Conservation (phyloP, 345 rosid genomes). For the Aquilaria malaccensis region DNA sequence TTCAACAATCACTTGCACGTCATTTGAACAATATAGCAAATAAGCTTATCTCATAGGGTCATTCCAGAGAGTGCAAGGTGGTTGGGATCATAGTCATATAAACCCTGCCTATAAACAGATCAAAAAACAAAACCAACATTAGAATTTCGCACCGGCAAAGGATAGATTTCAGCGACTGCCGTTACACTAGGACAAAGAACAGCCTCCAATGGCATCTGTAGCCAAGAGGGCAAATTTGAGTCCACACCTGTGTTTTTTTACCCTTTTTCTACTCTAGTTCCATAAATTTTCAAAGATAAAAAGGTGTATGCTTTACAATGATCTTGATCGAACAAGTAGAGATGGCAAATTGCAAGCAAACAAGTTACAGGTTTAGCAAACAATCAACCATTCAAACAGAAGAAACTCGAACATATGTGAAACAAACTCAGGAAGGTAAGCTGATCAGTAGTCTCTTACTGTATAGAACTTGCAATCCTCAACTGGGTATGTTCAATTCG, state of each 20-base stretch:
- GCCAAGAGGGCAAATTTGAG: neutral
- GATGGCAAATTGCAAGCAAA: neutral
- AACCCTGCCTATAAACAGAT: conserved; percentile 19
- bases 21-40: conserved; percentile 4
- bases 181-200: neutral
- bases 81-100: conserved; percentile 16
- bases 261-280: neutral
- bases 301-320: neutral
- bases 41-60: conserved; percentile 19
- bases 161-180: conserved; percentile 8
- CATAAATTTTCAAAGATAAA: no score
- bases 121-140: conserved; percentile 12
- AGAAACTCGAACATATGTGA: neutral
- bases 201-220: neutral
- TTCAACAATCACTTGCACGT: conserved; percentile 1
- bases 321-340: neutral
- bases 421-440: neutral
- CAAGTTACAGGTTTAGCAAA: neutral
- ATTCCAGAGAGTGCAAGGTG: conserved; percentile 18
- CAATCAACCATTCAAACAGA: neutral
- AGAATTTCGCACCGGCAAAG: conserved; percentile 4
- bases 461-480: neutral
- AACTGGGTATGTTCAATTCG: neutral
- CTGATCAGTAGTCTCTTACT: neutral
- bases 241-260: neutral